Conservation (phyloP, 768 basidiomycete species). For the Termitomyces eurrhizus region DNA sequence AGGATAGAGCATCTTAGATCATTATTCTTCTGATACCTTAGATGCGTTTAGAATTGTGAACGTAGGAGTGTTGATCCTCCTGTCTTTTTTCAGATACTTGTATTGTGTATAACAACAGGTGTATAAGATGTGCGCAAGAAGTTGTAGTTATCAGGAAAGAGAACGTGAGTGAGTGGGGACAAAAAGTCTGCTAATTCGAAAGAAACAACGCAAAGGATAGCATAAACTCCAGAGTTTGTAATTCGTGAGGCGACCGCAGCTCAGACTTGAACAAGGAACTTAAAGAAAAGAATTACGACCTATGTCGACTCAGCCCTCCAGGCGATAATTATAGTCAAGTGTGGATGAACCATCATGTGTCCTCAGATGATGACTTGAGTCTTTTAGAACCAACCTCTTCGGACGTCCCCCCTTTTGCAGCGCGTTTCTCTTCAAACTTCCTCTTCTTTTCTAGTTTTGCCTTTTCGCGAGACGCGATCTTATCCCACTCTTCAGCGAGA, state of each 20-base stretch:
- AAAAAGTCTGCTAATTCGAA: background rate
- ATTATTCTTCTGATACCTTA: background rate
- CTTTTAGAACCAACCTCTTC: no score
- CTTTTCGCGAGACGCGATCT: constrained; percentile 38
- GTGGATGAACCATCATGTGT: background rate
- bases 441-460: constrained; percentile 37
- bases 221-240: background rate
- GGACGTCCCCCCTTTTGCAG: no score
- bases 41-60: background rate
- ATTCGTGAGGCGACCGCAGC: background rate
- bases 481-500: constrained; percentile 70
- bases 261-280: background rate
- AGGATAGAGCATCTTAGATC: constrained; percentile 1
- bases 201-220: background rate
- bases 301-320: background rate
- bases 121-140: background rate
- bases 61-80: background rate
- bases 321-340: background rate
- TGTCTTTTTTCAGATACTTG: background rate
- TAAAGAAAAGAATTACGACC: background rate
- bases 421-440: constrained; percentile 22
- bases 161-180: no score
- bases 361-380: constrained; percentile 1
- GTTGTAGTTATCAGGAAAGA: background rate
- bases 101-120: background rate